Percentiles rank a stretch among this genome's conserved stretches.
phyloP scores from a whole-genome alignment of 371 early-diverging fungal genomes.

The Saksenaea vasiformis region DNA sequence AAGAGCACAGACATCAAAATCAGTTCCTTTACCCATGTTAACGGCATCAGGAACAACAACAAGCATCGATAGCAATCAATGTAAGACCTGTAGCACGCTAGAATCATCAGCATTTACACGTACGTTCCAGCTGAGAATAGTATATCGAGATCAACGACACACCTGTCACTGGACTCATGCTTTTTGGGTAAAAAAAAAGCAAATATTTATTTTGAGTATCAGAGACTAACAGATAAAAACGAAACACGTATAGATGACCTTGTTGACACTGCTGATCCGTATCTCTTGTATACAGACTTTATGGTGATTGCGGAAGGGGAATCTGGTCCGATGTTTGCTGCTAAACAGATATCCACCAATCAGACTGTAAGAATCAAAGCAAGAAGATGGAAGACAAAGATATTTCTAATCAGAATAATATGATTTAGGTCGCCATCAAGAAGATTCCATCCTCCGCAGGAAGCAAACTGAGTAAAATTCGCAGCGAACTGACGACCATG shows the following conservation, averaged over 20 bases:
- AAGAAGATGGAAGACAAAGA: background rate
- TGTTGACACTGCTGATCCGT: constrained; percentile 53
- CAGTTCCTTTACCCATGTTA: constrained; percentile 22
- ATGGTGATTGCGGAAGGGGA: constrained; percentile 71
- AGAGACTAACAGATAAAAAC: background rate
- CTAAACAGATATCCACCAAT: constrained; percentile 45
- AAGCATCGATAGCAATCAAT: constrained; percentile 1
- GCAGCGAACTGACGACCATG: constrained; percentile 66
- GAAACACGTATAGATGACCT: constrained; percentile 34
- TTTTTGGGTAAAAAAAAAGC: constrained; percentile 29
- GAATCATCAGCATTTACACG: background rate
- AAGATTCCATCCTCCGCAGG: constrained; percentile 58
- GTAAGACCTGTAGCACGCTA: background rate
- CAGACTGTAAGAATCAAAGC: constrained; percentile 16
- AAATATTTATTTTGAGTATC: background rate
- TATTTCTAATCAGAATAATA: background rate
- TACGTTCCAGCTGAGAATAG: background rate
- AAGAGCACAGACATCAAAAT: constrained; percentile 39
- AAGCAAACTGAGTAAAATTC: constrained; percentile 59
- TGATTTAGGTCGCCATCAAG: constrained; percentile 65
- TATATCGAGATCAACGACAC: constrained; percentile 11
- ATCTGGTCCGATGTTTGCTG: constrained; percentile 63
- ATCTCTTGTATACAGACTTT: constrained; percentile 38
- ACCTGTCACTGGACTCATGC: constrained; percentile 33
- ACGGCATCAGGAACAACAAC: constrained; percentile 6